Conservation (phyloP, 2,329 filamentous ascomycete species). For the Akanthomyces dipterigenus region DNA sequence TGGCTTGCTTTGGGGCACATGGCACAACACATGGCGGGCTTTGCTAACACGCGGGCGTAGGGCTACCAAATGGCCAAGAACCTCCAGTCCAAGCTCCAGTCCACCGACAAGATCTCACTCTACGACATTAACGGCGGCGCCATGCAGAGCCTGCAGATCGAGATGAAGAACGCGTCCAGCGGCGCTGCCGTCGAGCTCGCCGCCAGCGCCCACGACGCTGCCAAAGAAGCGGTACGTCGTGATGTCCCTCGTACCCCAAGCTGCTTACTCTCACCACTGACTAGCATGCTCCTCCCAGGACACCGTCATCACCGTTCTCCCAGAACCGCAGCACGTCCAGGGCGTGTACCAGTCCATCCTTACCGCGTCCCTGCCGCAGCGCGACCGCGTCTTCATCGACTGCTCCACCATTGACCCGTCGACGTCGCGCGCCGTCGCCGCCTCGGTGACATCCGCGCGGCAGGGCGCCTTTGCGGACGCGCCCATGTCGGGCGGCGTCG, state of each 20-base stretch:
- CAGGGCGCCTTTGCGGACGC: constrained; percentile 83
- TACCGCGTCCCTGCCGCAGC: constrained; percentile 42
- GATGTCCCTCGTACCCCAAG: background rate
- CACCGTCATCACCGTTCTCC: constrained; percentile 80
- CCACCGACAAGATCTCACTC: constrained; percentile 44
- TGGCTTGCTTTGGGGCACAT: too few relatives aligned
- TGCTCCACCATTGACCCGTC: constrained; percentile 93
- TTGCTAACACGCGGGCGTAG: constrained; percentile 25
- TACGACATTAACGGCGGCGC: constrained; percentile 51
- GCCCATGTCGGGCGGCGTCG: constrained; percentile 93
- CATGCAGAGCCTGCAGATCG: constrained; percentile 38
- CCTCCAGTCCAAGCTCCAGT: constrained; percentile 48
- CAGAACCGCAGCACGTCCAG: constrained; percentile 82
- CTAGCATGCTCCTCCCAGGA: constrained; percentile 46
- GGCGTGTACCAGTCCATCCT: constrained; percentile 75
- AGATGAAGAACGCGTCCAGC: constrained; percentile 36
- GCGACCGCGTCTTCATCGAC: constrained; percentile 80
- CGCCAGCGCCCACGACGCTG: constrained; percentile 39
- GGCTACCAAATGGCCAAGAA: constrained; percentile 59
- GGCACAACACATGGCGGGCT: too few relatives aligned
- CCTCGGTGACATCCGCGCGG: constrained; percentile 54
- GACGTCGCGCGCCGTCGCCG: constrained; percentile 72
- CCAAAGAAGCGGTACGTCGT: constrained; percentile 45
- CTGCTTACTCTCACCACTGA: constrained; percentile 11
- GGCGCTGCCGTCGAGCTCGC: constrained; percentile 43